These are phyloP conservation scores for Bipolaris zeicola DNA, from an alignment of 2,329 filamentous ascomycete genomes.

Conservation along the genomic window DNA sequence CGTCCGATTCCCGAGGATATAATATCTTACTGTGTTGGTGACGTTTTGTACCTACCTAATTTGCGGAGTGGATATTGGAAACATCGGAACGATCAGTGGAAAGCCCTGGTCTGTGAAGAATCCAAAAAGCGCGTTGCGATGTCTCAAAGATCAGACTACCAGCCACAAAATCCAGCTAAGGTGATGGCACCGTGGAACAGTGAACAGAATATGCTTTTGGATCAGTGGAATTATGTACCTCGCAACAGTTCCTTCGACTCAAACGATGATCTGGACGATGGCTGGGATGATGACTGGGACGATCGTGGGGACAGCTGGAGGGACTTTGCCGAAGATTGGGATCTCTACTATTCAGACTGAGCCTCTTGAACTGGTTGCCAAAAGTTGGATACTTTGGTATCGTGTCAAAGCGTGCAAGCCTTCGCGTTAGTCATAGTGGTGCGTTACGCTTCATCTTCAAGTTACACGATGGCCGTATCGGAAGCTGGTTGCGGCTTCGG, in stretches of 20 bases:
- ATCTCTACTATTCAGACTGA: conserved; percentile 2
- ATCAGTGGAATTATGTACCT: conserved; percentile 28
- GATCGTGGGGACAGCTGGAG: neutral
- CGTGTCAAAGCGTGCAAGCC: conserved; percentile 2
- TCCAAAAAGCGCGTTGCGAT: conserved; percentile 14
- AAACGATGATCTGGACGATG: neutral
- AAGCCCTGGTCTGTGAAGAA: conserved; percentile 4
- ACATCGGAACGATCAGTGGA: neutral
- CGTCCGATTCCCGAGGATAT: conserved; percentile 36
- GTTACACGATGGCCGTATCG: neutral
- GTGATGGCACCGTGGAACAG: conserved; percentile 24
- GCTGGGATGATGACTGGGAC: neutral
- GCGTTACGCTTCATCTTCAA: neutral
- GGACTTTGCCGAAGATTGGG: neutral
- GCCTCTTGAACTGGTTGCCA: neutral
- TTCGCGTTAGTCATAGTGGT: conserved; percentile 12
- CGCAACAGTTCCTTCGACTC: neutral
- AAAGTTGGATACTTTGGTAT: neutral
- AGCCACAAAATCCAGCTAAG: conserved; percentile 28
- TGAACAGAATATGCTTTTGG: conserved; percentile 29
- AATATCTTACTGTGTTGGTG: conserved; percentile 31
- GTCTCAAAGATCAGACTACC: conserved; percentile 23
- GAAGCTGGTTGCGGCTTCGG: no score
- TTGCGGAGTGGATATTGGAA: conserved; percentile 5
- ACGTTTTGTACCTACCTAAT: conserved; percentile 28